Evolutionary conservation across 441 rosid genomes (phyloP).

Genomic region (Jatropha multifida): DNA sequence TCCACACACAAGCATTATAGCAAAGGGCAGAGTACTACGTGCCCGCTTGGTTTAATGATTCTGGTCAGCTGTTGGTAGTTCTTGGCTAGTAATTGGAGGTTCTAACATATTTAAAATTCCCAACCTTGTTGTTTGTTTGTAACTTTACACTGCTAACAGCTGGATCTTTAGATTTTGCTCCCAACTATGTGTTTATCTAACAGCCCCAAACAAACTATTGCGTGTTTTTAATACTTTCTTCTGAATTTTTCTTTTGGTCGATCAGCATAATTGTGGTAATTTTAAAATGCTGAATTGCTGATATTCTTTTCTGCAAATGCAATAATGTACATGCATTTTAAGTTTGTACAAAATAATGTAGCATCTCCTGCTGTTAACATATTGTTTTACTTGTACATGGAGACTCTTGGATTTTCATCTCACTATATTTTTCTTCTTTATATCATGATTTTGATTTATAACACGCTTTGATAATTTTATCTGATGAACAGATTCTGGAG

Average conservation of each 20-base stretch:
- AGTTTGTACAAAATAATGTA: slow-evolving; percentile 5
- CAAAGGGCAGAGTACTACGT: not conserved
- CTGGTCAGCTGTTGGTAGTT: not conserved
- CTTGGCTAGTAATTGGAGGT: not conserved
- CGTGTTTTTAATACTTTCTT: not conserved
- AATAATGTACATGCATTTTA: not conserved
- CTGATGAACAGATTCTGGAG: slow-evolving; percentile 72
- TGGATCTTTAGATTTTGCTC: not conserved
- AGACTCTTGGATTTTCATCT: not conserved
- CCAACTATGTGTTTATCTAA: not conserved
- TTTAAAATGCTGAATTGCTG: not conserved
- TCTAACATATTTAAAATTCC: not conserved
- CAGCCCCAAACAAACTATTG: not conserved
- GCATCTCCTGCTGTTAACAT: not conserved
- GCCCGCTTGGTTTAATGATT: not conserved
- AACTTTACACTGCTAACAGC: not conserved
- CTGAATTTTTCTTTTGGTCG: not conserved
- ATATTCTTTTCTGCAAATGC: not conserved
- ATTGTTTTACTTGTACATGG: not conserved
- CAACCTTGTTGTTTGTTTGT: not conserved
- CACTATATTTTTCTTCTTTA: not conserved
- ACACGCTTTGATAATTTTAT: not conserved
- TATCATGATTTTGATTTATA: not conserved
- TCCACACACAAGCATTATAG: not conserved
- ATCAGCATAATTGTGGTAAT: not conserved